A percentile compares a stretch with the other conserved stretches of the same genome.
Evolutionary conservation across 345 rosid genomes (phyloP).

Genomic region (Cardamine occulta): DNA sequence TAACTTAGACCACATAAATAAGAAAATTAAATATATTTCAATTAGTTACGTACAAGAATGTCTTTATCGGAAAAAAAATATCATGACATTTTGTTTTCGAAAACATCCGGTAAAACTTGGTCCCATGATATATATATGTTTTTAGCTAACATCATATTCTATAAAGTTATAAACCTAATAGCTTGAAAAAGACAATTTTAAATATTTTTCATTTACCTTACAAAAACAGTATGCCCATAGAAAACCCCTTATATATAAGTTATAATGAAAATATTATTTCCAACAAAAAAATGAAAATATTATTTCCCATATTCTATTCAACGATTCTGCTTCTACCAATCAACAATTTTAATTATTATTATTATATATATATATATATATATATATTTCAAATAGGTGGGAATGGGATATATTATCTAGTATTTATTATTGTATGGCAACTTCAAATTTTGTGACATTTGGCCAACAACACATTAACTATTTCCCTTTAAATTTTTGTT

Average conservation of each 20-base stretch:
- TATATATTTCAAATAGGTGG: not conserved
- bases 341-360: not conserved
- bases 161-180: not conserved
- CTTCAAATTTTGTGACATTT: not conserved
- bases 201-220: not conserved
- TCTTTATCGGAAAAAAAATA: not conserved
- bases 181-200: not conserved
- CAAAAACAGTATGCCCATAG: not conserved
- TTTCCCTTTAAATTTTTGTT: not conserved
- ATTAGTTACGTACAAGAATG: not conserved
- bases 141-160: not conserved
- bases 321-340: not conserved
- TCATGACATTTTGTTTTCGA: not conserved
- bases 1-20: conserved; percentile 11
- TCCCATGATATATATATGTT: conserved; percentile 10
- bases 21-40: not conserved
- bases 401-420: not conserved
- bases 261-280: not conserved
- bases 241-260: not conserved
- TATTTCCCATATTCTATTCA: not conserved
- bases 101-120: not conserved
- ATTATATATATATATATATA: not conserved
- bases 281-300: too few relatives aligned
- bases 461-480: not conserved
- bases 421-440: not conserved